Evolutionary conservation across 208 protist genomes (phyloP).

Genomic region (Trypanosoma boissoni): DNA sequence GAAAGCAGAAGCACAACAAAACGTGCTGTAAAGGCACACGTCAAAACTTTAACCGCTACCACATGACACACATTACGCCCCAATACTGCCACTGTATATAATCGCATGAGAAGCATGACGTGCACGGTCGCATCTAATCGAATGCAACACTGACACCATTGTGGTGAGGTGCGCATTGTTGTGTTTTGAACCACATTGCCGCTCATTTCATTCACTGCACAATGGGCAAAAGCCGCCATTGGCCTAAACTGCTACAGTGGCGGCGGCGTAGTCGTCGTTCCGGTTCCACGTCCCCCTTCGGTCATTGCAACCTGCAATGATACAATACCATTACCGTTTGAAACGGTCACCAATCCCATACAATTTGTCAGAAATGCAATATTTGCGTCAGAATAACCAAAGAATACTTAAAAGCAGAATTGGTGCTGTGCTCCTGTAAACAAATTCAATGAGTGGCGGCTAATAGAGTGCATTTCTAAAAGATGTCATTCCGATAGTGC

Average conservation of each 20-base stretch:
- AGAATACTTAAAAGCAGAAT: conserved; percentile 62
- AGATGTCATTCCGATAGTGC: conserved; percentile 55
- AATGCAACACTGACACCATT: conserved; percentile 71
- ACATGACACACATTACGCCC: conserved; percentile 69
- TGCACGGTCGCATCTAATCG: conserved; percentile 40
- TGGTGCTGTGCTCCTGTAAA: background rate
- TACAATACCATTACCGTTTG: conserved; percentile 54
- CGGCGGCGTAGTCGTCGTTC: conserved; percentile 60
- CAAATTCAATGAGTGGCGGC: conserved; percentile 15
- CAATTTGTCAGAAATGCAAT: conserved; percentile 86
- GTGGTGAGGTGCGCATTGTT: conserved; percentile 37
- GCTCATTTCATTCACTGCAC: conserved; percentile 31
- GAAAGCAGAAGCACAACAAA: conserved; percentile 38
- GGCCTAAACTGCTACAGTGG: conserved; percentile 75
- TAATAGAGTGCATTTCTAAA: conserved; percentile 61
- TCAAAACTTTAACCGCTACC: conserved; percentile 65
- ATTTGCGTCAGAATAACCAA: conserved; percentile 86
- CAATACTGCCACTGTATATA: conserved; percentile 51
- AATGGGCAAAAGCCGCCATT: conserved; percentile 37
- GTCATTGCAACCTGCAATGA: conserved; percentile 88
- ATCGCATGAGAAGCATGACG: conserved; percentile 37
- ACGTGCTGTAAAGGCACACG: conserved; percentile 75
- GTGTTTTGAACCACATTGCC: background rate
- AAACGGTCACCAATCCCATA: conserved; percentile 86
- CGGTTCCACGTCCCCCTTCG: conserved; percentile 88